A percentile compares a stretch with the other conserved stretches of the same genome.
These are phyloP conservation scores for Fagopyrum homotropicum DNA, from an alignment of 148 eudicot genomes.

Conservation along the genomic window DNA sequence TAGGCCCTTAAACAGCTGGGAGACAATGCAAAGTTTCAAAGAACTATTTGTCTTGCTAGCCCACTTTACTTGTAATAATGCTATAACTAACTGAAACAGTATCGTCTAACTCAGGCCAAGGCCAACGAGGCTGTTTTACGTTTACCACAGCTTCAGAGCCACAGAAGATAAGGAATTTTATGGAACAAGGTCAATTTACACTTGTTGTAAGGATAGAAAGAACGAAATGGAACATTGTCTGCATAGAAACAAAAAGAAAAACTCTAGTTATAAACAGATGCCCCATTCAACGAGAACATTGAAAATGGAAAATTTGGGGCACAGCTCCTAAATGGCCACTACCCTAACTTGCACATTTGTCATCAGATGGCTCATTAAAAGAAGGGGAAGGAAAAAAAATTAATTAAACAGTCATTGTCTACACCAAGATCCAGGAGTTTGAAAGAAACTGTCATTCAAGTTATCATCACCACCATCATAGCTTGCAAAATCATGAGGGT, in stretches of 20 bases:
- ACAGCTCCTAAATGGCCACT: conserved; percentile 23
- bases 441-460: conserved; percentile 12
- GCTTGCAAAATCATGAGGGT: conserved; percentile 33
- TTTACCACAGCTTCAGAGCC: not conserved
- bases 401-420: conserved; percentile 15
- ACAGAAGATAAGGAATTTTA: not conserved
- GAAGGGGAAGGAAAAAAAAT: conserved; percentile 19
- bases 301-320: conserved; percentile 38
- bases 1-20: no score
- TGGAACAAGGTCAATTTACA: conserved; percentile 3
- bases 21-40: no score
- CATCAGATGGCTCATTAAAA: conserved; percentile 6
- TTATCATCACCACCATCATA: conserved; percentile 28
- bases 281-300: conserved; percentile 49
- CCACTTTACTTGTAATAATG: no score
- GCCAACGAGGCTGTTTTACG: no score
- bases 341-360: conserved; percentile 16
- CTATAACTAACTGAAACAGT: no score
- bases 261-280: conserved; percentile 27
- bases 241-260: not conserved
- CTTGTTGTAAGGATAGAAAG: not conserved
- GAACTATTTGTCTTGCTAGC: no score
- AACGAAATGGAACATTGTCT: conserved; percentile 16
- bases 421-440: conserved; percentile 12
- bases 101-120: no score